A percentile compares a stretch with the other conserved stretches of the same genome.
Conservation (phyloP, 257 asterid species). For the Salvia hispanica region DNA sequence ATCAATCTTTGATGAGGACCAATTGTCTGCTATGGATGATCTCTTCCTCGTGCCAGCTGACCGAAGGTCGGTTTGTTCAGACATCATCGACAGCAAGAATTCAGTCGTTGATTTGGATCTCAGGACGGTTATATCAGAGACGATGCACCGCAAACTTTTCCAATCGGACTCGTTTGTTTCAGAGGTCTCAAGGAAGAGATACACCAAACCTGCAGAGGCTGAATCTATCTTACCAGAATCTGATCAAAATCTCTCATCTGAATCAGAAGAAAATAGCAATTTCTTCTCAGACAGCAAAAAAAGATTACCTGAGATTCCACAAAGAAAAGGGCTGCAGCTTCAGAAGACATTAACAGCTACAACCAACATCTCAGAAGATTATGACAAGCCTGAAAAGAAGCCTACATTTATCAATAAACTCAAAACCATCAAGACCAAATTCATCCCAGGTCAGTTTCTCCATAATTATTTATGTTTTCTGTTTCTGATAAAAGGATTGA, state of each 20-base stretch:
- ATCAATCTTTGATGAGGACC: slow-evolving; percentile 54
- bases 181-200: slow-evolving; percentile 48
- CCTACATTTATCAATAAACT: too few species aligned
- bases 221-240: too few species aligned
- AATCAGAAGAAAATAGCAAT: slow-evolving; percentile 26
- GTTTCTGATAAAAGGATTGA: neutral
- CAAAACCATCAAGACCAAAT: slow-evolving; percentile 40
- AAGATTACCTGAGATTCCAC: slow-evolving; percentile 52
- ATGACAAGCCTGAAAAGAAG: slow-evolving; percentile 33
- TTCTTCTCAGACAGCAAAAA: too few species aligned
- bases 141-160: too few species aligned
- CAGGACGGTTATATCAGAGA: slow-evolving; percentile 67
- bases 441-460: slow-evolving; percentile 44
- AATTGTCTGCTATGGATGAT: slow-evolving; percentile 66
- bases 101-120: slow-evolving; percentile 41
- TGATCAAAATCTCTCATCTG: slow-evolving; percentile 23
- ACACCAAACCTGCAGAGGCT: slow-evolving; percentile 7
- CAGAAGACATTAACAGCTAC: too few species aligned
- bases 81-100: slow-evolving; percentile 54
- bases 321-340: too few species aligned
- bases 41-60: slow-evolving; percentile 60
- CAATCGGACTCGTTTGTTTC: slow-evolving; percentile 54
- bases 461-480: too few species aligned
- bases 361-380: slow-evolving; percentile 24
- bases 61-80: slow-evolving; percentile 67